These are phyloP conservation scores for Boeremia exigua DNA, from an alignment of 2,329 filamentous ascomycete species.

Conservation along the genomic window DNA sequence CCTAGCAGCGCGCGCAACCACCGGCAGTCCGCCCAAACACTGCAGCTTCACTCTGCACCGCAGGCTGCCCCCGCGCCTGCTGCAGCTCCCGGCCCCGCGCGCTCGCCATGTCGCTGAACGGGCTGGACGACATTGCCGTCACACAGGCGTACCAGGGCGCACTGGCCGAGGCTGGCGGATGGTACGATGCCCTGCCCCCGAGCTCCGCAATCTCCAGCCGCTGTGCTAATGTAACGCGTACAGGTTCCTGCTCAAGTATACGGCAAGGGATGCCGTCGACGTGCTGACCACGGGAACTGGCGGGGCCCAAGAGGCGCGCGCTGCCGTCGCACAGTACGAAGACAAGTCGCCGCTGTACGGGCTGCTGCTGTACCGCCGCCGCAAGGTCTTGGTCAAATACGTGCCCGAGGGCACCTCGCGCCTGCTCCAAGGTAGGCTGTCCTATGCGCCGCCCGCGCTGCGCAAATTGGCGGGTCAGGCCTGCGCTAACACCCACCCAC, in stretches of 20 bases:
- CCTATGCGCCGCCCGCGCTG: neutral
- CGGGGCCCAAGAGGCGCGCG: constrained; percentile 83
- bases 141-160: constrained; percentile 84
- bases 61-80: constrained; percentile 9
- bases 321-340: constrained; percentile 76
- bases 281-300: constrained; percentile 77
- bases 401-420: constrained; percentile 89
- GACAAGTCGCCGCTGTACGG: constrained; percentile 91
- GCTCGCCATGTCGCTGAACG: constrained; percentile 86
- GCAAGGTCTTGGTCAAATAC: constrained; percentile 92
- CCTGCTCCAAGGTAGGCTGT: constrained; percentile 78
- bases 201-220: constrained; percentile 18
- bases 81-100: constrained; percentile 14
- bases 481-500: constrained; percentile 35
- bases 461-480: neutral
- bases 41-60: constrained; percentile 4
- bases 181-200: constrained; percentile 65
- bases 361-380: constrained; percentile 84
- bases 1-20: constrained; percentile 1
- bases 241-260: constrained; percentile 95
- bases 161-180: constrained; percentile 85
- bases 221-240: constrained; percentile 30
- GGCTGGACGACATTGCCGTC: constrained; percentile 80
- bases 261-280: constrained; percentile 84
- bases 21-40: constrained; percentile 8